Evolutionary conservation across 164 flowering plant species (phyloP).

Genomic region (Annona squamosa): DNA sequence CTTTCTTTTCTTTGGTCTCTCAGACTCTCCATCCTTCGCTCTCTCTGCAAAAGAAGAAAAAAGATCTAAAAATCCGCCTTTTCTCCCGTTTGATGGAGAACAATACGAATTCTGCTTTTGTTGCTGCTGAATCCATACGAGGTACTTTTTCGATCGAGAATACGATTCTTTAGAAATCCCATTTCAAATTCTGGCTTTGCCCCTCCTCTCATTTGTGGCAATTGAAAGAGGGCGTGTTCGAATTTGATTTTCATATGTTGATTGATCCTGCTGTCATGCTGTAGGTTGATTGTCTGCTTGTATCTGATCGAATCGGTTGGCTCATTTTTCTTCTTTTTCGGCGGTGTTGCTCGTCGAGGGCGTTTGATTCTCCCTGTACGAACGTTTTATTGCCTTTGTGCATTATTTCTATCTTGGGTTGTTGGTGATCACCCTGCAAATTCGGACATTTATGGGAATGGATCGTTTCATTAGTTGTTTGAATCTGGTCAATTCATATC

Average conservation of each 20-base stretch:
- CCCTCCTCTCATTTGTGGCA: neutral
- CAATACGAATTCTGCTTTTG: neutral
- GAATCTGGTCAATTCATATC: neutral
- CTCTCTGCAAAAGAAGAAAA: conserved; percentile 2
- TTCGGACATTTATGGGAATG: neutral
- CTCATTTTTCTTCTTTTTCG: neutral
- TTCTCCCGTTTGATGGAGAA: conserved; percentile 9
- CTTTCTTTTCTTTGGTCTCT: conserved; percentile 1
- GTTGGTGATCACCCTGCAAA: neutral
- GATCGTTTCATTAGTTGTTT: neutral
- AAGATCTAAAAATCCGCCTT: conserved; percentile 5
- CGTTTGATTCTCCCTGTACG: neutral
- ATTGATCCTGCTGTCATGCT: neutral
- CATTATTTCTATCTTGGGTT: neutral
- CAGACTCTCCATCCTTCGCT: neutral
- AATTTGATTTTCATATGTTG: neutral
- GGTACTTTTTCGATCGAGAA: neutral
- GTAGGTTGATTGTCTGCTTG: neutral
- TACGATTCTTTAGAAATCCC: neutral
- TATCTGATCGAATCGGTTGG: neutral
- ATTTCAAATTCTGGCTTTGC: neutral
- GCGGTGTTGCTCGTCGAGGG: neutral
- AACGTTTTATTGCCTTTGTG: neutral
- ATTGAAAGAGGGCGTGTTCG: neutral
- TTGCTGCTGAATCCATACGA: neutral